These are phyloP conservation scores for Rugonectria rugulosa DNA, from an alignment of 2,329 filamentous ascomycete species.

Conservation along the genomic window DNA sequence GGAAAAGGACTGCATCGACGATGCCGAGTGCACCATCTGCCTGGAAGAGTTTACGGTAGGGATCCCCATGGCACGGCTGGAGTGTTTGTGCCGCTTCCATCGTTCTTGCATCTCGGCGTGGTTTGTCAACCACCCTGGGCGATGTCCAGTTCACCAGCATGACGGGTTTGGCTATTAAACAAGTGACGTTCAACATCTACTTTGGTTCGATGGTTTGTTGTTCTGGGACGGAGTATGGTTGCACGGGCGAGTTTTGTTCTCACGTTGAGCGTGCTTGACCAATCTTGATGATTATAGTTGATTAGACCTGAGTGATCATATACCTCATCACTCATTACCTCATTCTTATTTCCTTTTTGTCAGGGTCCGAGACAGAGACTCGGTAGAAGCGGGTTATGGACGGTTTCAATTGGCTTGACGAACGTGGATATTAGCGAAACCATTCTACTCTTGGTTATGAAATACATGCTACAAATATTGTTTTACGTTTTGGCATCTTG, in stretches of 20 bases:
- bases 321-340: slow-evolving; percentile 23
- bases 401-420: no score
- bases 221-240: slow-evolving; percentile 31
- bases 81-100: slow-evolving; percentile 73
- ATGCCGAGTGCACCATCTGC: slow-evolving; percentile 73
- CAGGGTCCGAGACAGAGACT: slow-evolving; percentile 13
- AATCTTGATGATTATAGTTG: slow-evolving; percentile 9
- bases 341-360: slow-evolving; percentile 25
- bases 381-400: no score
- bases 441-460: no score
- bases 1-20: slow-evolving; percentile 73
- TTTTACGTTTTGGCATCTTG: no score
- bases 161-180: slow-evolving; percentile 62
- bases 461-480: no score
- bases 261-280: background rate
- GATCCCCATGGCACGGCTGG: slow-evolving; percentile 68
- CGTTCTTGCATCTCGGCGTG: slow-evolving; percentile 66
- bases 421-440: no score
- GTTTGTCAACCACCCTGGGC: slow-evolving; percentile 68
- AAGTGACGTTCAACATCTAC: slow-evolving; percentile 16
- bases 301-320: slow-evolving; percentile 29
- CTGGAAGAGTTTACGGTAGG: slow-evolving; percentile 71
- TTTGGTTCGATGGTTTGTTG: slow-evolving; percentile 17
- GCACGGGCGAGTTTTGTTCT: slow-evolving; percentile 7
- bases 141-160: slow-evolving; percentile 72